Percentiles rank a stretch among this genome's conserved stretches.
phyloP scores from a whole-genome alignment of 2,329 filamentous ascomycete genomes.

The Cladophialophora chaetospira region DNA sequence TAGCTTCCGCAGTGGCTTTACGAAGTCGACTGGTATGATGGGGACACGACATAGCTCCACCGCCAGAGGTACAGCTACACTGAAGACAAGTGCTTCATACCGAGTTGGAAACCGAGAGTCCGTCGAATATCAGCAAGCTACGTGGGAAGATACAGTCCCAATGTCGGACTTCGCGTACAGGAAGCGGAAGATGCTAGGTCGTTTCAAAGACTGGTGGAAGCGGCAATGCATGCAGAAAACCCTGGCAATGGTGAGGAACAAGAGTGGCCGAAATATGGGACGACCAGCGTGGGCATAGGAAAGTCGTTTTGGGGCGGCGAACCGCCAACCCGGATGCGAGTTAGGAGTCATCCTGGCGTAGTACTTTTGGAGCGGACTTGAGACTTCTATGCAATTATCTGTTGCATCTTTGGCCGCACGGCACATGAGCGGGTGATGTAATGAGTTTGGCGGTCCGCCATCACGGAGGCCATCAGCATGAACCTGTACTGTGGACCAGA shows the following conservation, averaged over 20 bases:
- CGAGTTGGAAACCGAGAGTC: slow-evolving; percentile 22
- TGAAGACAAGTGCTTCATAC: slow-evolving; percentile 14
- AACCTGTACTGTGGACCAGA: too few relatives aligned
- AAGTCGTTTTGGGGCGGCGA: neutral
- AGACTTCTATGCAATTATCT: neutral
- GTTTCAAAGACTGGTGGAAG: slow-evolving; percentile 32
- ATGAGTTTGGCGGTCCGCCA: too few relatives aligned
- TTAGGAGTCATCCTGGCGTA: neutral
- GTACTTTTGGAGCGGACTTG: neutral
- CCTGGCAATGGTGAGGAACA: slow-evolving; percentile 18
- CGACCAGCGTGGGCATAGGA: slow-evolving; percentile 12
- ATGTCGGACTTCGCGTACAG: slow-evolving; percentile 34
- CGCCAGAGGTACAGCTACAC: neutral
- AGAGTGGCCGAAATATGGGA: slow-evolving; percentile 13
- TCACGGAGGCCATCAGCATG: too few relatives aligned
- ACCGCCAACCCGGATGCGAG: neutral
- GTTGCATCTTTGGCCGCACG: slow-evolving; percentile 1
- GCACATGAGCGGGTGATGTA: neutral
- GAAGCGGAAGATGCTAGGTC: slow-evolving; percentile 31
- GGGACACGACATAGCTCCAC: slow-evolving; percentile 15
- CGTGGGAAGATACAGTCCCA: slow-evolving; percentile 21
- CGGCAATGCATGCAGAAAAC: slow-evolving; percentile 29
- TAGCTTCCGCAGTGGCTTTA: slow-evolving; percentile 25
- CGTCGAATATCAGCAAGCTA: slow-evolving; percentile 17
- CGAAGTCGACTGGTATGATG: slow-evolving; percentile 19